Base-by-base conservation (phyloP, 2,329 filamentous ascomycete species). In the Cyphellophora attinorum region DNA sequence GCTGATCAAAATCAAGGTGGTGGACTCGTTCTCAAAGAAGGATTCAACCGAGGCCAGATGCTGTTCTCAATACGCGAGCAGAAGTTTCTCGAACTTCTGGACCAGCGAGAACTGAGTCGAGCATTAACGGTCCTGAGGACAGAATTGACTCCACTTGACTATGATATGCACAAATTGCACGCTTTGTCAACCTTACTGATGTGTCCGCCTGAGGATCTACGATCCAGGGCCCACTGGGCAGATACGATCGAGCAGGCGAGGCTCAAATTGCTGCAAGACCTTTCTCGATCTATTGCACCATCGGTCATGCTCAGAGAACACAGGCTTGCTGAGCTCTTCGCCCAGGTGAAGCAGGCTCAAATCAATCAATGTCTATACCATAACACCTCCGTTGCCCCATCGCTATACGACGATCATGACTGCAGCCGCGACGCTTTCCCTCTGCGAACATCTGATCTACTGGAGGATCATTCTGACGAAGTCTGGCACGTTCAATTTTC, bases 261-360 rank as follows among this genome's bases (percentile, higher is more conserved):
- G 43, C 76, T 76, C 44, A 64, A 69, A 11, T 62, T 96, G 3
- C 70, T 96, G 13, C 85, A 83, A 1, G 76, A 91, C 40, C 64
- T 96, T 19, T 94, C 88, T 15, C 85, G 72, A 65, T 94, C 77
- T 37, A 93, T 98, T 56, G 94, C 91, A 2, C 89, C 91, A 0
- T 91, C 86, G 3, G 84, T 94, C 29, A 96, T 98, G 88, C 81
- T 98, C 35, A 91, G 91, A 2, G 85, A 94, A 52, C 84, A 91
- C 56, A 79, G 91, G 5, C 67, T 98, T 29, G 85, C 85, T 2
- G 72, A 78, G 19, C 66, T 98, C 11, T 65, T 98, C 34, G 72
- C 88, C 38, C 79, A 93, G 46, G 78, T 94, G 23, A 94, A 95
- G 55, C 72, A 80, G 41, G 76, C 71, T 43, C 89, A 95, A 61